Base-by-base conservation (phyloP, 306 rosid genomes). In the Vigna unguiculata region DNA sequence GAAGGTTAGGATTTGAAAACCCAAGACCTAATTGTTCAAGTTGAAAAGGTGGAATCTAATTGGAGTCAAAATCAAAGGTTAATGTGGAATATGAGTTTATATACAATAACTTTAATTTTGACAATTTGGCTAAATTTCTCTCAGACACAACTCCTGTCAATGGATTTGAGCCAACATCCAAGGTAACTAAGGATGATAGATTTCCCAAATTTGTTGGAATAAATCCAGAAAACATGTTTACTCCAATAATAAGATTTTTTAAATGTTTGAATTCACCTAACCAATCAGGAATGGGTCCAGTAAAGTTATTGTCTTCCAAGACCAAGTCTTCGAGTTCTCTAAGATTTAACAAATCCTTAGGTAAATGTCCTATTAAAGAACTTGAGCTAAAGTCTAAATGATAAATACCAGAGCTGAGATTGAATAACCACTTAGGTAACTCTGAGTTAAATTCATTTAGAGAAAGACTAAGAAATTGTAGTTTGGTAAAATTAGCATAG, bases 201-300 rank as follows among this genome's bases (percentile, higher is more conserved):
- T 66, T 66, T 21, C 72, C 72, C 54, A 66, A 66, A 66, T 21
- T 66, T 22, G 17, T 6, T 11, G 72, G 72, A 43, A 66, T 21
- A 20, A 7, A 19, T 13, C 72, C 38, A 6, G 54, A 66, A 66
- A 43, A 45, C 6, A 1, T 20, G 12, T 66, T 66, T 6, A 0
- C 0, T 13, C 6, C 6, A 41, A 66, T 11, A 21, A 2, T 2
- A 66, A 66, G 72, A 2, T 0, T 0, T 8, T 66, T 20, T 2
- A 66, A 6, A 14, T 62, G 22, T 62, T 62, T 8, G n/a, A 62
- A 2, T 4, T 62, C 4, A 12, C 60, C 60, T 54, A 54, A 10
- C 60, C 60, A 54, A 54, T 54, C 3, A 9, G 60, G 60, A 54
- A 54, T 54, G 15, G 28, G 2, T 21, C 60, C 60, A 20, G 20